These are phyloP conservation scores for Ophiocordyceps camponoti-floridani DNA, from an alignment of 2,329 filamentous ascomycete species.

Conservation along the genomic window DNA sequence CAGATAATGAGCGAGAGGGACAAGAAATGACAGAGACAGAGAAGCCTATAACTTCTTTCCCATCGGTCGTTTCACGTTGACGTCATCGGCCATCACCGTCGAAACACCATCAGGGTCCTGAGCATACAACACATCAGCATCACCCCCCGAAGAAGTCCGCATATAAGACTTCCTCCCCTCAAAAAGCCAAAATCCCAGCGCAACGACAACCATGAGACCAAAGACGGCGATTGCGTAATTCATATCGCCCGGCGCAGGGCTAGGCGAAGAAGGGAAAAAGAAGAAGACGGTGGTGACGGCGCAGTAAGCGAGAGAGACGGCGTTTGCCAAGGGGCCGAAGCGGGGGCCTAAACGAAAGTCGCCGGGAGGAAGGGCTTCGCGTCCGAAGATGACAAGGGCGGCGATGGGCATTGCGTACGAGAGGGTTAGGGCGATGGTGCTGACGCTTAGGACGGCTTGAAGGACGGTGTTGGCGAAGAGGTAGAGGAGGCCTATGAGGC, in stretches of 20 bases:
- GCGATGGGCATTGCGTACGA: constrained; percentile 30
- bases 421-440: constrained; percentile 36
- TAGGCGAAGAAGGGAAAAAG: constrained; percentile 29
- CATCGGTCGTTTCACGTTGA: no score
- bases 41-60: not conserved
- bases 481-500: constrained; percentile 33
- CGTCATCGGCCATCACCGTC: no score
- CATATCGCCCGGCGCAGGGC: constrained; percentile 29
- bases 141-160: constrained; percentile 2
- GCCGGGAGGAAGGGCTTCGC: constrained; percentile 29
- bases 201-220: constrained; percentile 32
- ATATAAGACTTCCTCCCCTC: constrained; percentile 19
- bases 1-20: not conserved
- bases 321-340: constrained; percentile 24
- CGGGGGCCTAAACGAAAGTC: constrained; percentile 24
- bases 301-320: constrained; percentile 32
- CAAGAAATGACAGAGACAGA: not conserved
- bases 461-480: constrained; percentile 34
- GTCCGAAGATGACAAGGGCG: constrained; percentile 27
- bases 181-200: constrained; percentile 30
- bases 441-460: constrained; percentile 33
- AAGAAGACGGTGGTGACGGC: constrained; percentile 34
- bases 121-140: constrained; percentile 3
- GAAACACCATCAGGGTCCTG: not conserved
- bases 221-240: constrained; percentile 40